phyloP scores from a whole-genome alignment of 2,329 filamentous ascomycete genomes.

The Penicillium italicum region DNA sequence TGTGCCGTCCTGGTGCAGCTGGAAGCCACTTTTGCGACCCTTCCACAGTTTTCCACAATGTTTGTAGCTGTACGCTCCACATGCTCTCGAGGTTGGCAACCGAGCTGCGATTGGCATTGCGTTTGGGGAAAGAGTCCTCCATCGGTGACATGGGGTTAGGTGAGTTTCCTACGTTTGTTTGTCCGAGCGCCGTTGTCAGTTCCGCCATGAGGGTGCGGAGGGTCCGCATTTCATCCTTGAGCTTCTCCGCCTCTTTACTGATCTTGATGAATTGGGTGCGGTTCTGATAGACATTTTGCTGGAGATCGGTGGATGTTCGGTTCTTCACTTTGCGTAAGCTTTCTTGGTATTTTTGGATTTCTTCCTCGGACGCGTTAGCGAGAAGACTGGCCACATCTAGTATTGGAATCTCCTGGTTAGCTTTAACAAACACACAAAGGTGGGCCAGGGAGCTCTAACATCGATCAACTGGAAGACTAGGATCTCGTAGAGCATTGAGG shows the following conservation, averaged over 20 bases:
- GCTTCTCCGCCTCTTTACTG: constrained; percentile 96
- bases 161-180: constrained; percentile 46
- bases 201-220: constrained; percentile 89
- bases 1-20: constrained; percentile 83
- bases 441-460: constrained; percentile 51
- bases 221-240: constrained; percentile 92
- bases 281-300: constrained; percentile 96
- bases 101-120: constrained; percentile 79
- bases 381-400: constrained; percentile 59
- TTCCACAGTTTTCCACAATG: constrained; percentile 95
- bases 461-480: constrained; percentile 73
- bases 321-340: constrained; percentile 72
- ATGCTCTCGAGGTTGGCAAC: constrained; percentile 70
- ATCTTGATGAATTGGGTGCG: constrained; percentile 98
- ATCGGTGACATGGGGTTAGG: constrained; percentile 53
- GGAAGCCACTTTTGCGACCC: constrained; percentile 96
- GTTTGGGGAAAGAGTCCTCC: constrained; percentile 50
- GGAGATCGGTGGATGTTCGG: constrained; percentile 75
- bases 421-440: not conserved
- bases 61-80: constrained; percentile 67
- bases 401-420: constrained; percentile 13
- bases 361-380: constrained; percentile 79
- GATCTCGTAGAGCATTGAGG: constrained; percentile 72
- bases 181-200: constrained; percentile 66
- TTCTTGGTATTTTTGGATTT: constrained; percentile 77